These are phyloP conservation scores for Bertia moriformis DNA, from an alignment of 2,329 filamentous ascomycete genomes.

Conservation along the genomic window DNA sequence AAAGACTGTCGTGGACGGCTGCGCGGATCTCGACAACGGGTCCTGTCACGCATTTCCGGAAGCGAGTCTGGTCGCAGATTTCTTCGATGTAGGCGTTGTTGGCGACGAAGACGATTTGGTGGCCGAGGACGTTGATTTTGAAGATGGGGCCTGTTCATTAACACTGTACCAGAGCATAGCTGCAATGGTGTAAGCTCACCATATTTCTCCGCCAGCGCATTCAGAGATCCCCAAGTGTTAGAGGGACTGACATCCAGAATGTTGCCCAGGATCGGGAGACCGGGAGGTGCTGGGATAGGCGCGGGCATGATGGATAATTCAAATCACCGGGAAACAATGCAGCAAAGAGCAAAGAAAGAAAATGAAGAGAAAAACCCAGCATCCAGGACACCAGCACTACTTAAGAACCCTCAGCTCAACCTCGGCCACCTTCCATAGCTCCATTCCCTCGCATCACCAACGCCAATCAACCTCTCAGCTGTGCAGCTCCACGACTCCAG, in stretches of 20 bases:
- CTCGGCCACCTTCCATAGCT: no score
- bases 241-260: slow-evolving; percentile 29
- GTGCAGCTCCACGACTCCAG: no score
- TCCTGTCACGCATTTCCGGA: slow-evolving; percentile 36
- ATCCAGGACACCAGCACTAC: no score
- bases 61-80: slow-evolving; percentile 33
- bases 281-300: slow-evolving; percentile 33
- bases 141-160: slow-evolving; percentile 18
- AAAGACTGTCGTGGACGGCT: slow-evolving; percentile 33
- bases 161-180: slow-evolving; percentile 5
- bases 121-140: slow-evolving; percentile 23
- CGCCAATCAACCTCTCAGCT: no score
- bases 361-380: no score
- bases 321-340: no score
- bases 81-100: slow-evolving; percentile 24
- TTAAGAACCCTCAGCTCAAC: no score
- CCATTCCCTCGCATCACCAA: no score
- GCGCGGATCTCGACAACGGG: slow-evolving; percentile 35
- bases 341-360: no score
- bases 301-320: slow-evolving; percentile 16
- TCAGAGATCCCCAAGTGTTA: slow-evolving; percentile 33
- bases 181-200: slow-evolving; percentile 14
- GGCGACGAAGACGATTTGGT: slow-evolving; percentile 24
- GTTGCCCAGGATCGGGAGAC: slow-evolving; percentile 34
- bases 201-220: slow-evolving; percentile 28